Evolutionary conservation across 129 eudicot genomes (phyloP).

Genomic region (Rutidosis leptorrhynchoides): DNA sequence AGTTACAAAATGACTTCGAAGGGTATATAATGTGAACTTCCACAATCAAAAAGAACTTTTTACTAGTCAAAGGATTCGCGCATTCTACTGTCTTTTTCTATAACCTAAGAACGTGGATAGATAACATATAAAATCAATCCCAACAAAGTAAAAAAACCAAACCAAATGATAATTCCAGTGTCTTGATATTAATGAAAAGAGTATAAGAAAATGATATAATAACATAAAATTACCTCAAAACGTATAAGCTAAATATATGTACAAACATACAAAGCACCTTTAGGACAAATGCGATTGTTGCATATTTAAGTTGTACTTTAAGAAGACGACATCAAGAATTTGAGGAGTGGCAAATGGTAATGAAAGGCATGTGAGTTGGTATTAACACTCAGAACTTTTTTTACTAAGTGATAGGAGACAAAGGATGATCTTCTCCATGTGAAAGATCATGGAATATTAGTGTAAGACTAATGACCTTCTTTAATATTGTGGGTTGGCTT

Average conservation of each 20-base stretch:
- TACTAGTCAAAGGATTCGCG: neutral
- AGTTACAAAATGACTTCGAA: neutral
- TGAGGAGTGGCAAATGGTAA: constrained; percentile 20
- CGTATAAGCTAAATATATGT: constrained; percentile 14
- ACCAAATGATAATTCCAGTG: neutral
- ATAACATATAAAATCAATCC: neutral
- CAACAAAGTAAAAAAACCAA: neutral
- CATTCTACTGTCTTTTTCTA: neutral
- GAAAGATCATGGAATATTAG: constrained; percentile 31
- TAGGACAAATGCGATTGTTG: neutral
- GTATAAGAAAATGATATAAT: neutral
- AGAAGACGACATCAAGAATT: constrained; percentile 22
- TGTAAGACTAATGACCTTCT: constrained; percentile 31
- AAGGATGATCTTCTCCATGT: constrained; percentile 37
- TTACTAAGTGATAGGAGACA: constrained; percentile 34
- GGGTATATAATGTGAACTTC: neutral
- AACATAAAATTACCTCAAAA: constrained; percentile 23
- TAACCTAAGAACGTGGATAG: neutral
- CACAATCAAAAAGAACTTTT: neutral
- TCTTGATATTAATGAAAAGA: neutral
- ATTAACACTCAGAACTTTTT: constrained; percentile 14
- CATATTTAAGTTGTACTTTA: constrained; percentile 14
- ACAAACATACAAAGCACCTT: constrained; percentile 11
- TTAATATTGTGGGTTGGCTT: constrained; percentile 28
- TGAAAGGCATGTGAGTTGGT: constrained; percentile 34